Evolutionary conservation across 257 asterid species (phyloP).

Genomic region (Ilex aquifolium): DNA sequence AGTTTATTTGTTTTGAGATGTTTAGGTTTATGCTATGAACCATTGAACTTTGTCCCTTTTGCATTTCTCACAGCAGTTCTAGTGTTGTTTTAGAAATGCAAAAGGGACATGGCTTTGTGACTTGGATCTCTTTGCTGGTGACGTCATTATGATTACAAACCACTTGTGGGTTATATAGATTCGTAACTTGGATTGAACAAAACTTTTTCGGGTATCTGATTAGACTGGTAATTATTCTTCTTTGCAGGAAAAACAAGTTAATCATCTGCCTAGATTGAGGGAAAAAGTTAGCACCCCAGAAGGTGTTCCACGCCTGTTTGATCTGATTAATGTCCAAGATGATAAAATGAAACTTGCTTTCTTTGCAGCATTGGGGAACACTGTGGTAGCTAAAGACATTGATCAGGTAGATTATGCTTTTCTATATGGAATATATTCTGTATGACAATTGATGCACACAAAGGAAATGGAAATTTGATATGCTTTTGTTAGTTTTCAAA

Average conservation of each 20-base stretch:
- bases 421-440: too few species aligned
- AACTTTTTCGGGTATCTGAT: constrained; percentile 2
- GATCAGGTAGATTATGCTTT: constrained; percentile 54
- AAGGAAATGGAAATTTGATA: too few species aligned
- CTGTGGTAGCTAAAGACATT: constrained; percentile 70
- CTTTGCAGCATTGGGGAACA: constrained; percentile 72
- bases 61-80: too few species aligned
- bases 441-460: too few species aligned
- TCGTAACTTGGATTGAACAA: neutral
- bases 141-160: neutral
- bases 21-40: too few species aligned
- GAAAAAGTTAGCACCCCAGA: constrained; percentile 67
- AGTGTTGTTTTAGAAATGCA: neutral
- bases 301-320: constrained; percentile 84
- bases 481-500: too few species aligned
- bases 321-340: constrained; percentile 80
- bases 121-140: neutral
- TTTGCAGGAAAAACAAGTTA: constrained; percentile 78
- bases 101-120: neutral
- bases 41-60: too few species aligned
- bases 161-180: neutral
- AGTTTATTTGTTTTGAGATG: too few species aligned
- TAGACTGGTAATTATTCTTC: neutral
- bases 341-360: constrained; percentile 91
- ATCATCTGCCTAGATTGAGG: constrained; percentile 49